Evolutionary conservation across 176 grass and related monocot species (phyloP).

Genomic region (Triticum urartu): DNA sequence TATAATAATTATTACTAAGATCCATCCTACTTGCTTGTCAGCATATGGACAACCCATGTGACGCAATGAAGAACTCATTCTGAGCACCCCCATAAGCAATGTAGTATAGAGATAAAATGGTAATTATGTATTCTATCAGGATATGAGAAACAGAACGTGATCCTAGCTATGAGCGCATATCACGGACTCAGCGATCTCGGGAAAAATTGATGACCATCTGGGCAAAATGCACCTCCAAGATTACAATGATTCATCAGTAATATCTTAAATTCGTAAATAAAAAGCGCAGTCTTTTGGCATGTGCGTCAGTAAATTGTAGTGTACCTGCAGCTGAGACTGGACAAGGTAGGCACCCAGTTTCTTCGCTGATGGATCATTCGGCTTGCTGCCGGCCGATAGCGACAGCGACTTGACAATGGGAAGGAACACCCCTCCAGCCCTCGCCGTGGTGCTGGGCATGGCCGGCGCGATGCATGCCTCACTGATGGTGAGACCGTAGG

Average conservation of each 20-base stretch:
- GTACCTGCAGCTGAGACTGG: slow-evolving; percentile 93
- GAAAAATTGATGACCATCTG: background rate
- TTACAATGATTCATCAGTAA: background rate
- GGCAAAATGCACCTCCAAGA: background rate
- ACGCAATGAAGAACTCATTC: background rate
- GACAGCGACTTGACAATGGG: slow-evolving; percentile 88
- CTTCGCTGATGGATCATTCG: slow-evolving; percentile 60
- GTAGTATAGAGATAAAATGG: background rate
- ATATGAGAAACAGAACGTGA: background rate
- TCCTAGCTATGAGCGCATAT: background rate
- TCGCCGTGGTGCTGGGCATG: slow-evolving; percentile 95
- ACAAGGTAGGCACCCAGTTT: slow-evolving; percentile 83
- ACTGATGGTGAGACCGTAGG: slow-evolving; percentile 84
- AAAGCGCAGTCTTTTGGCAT: background rate
- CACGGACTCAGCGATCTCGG: background rate
- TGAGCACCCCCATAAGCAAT: background rate
- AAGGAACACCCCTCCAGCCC: slow-evolving; percentile 88
- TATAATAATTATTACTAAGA: background rate
- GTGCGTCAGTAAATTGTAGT: background rate
- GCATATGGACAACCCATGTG: background rate
- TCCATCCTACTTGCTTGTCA: background rate
- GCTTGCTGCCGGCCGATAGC: slow-evolving; percentile 76
- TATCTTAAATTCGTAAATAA: background rate
- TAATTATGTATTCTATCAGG: background rate
- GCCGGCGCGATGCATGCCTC: slow-evolving; percentile 91